Evolutionary conservation across 352 stramenopile species (phyloP).

Genomic region (Albugo laibachii): DNA sequence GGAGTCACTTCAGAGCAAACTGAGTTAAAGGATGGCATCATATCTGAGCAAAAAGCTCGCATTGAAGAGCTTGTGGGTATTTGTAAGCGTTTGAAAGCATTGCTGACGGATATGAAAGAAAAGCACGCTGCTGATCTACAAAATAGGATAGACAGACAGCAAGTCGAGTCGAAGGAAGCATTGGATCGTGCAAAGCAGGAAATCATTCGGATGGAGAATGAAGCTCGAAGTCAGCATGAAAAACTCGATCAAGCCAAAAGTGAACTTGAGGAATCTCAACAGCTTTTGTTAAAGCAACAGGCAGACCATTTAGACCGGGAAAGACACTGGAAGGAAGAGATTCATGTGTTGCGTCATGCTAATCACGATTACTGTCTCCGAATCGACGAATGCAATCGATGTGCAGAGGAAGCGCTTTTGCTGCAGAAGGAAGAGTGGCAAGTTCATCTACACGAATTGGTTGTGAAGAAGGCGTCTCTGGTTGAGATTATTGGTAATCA

Average conservation of each 20-base stretch:
- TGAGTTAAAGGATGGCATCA: conserved; percentile 20
- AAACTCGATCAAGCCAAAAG: conserved; percentile 14
- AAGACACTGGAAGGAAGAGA: no score
- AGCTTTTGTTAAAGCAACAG: no score
- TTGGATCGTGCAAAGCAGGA: conserved; percentile 11
- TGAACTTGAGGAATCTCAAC: conserved; percentile 8
- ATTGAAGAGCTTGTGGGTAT: conserved; percentile 34
- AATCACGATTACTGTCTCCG: no score
- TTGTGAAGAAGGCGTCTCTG: no score
- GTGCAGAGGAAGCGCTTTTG: no score
- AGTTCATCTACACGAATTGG: no score
- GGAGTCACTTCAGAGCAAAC: conserved; percentile 11
- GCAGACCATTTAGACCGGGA: no score
- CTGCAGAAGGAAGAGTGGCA: no score
- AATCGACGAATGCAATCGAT: no score
- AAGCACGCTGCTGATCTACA: background rate
- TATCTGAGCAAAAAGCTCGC: conserved; percentile 30
- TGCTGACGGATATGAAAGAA: conserved; percentile 24
- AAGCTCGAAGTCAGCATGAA: conserved; percentile 4
- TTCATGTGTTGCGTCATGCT: no score
- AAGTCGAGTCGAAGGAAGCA: conserved; percentile 6
- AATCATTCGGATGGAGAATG: conserved; percentile 10
- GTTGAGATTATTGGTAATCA: no score
- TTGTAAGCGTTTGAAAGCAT: conserved; percentile 35
- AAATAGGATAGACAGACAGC: no score